phyloP scores from a whole-genome alignment of 2,329 filamentous ascomycete species.

The Colletotrichum sp. region DNA sequence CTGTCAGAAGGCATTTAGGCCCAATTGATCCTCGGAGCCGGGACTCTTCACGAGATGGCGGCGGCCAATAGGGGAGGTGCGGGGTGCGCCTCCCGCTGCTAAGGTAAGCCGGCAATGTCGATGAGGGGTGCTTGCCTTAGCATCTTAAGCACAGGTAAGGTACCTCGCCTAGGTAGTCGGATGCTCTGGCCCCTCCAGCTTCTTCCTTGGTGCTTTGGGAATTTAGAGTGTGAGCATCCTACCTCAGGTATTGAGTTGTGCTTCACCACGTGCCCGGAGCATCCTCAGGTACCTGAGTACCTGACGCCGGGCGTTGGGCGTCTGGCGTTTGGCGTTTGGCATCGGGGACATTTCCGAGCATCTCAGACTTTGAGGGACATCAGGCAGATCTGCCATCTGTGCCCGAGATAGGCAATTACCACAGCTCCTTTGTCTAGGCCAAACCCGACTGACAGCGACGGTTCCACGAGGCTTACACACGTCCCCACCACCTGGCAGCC shows the following conservation, averaged over 20 bases:
- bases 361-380: neutral
- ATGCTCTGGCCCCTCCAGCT: neutral
- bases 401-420: neutral
- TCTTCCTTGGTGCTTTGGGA: neutral
- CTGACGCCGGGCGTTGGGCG: neutral
- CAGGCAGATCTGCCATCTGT: neutral
- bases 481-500: neutral
- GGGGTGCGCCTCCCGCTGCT: neutral
- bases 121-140: neutral
- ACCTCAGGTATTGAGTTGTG: neutral
- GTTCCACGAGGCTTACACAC: neutral
- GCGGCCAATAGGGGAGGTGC: neutral
- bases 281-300: neutral
- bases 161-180: too few relatives aligned
- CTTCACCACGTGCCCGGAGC: neutral
- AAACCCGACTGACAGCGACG: neutral
- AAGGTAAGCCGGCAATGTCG: neutral
- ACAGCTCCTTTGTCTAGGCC: neutral
- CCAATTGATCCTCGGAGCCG: neutral
- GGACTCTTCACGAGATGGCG: neutral
- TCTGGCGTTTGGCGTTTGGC: neutral
- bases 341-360: neutral
- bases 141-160: neutral
- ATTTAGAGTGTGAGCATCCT: neutral
- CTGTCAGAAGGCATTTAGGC: neutral